Conservation (phyloP, 768 basidiomycete genomes). For the Macrolepiota fuliginosa region DNA sequence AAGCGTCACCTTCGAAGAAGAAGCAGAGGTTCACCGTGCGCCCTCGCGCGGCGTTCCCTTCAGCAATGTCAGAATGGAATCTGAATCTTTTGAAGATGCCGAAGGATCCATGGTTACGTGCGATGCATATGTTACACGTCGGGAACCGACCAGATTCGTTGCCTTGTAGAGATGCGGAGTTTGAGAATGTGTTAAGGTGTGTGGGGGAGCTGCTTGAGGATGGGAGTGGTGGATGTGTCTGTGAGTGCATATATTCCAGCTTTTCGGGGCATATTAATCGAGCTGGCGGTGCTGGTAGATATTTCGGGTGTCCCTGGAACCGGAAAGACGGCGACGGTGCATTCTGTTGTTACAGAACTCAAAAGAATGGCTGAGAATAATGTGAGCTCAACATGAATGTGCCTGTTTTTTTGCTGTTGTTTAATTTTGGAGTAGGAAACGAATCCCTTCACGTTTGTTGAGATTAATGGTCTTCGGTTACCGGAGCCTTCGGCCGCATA, state of each 20-base stretch:
- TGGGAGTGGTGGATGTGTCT: slow-evolving; percentile 93
- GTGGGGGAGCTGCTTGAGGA: slow-evolving; percentile 88
- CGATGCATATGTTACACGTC: slow-evolving; percentile 91
- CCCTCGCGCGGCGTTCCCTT: slow-evolving; percentile 19
- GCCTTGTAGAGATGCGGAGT: slow-evolving; percentile 89
- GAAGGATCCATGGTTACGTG: slow-evolving; percentile 78
- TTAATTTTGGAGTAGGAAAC: slow-evolving; percentile 60
- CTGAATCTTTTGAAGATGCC: slow-evolving; percentile 53
- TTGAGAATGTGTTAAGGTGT: slow-evolving; percentile 65
- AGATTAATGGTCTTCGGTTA: slow-evolving; percentile 94
- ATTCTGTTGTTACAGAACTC: slow-evolving; percentile 86
- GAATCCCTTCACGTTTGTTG: slow-evolving; percentile 93
- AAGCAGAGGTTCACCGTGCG: slow-evolving; percentile 22
- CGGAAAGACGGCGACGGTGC: slow-evolving; percentile 97
- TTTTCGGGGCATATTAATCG: slow-evolving; percentile 10
- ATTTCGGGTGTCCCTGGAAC: slow-evolving; percentile 99
- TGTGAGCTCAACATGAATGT: slow-evolving; percentile 39
- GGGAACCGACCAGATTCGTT: slow-evolving; percentile 87
- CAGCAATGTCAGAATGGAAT: slow-evolving; percentile 31
- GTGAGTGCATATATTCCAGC: slow-evolving; percentile 44
- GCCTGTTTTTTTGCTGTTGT: not conserved
- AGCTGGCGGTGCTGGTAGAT: slow-evolving; percentile 54
- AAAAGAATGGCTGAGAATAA: slow-evolving; percentile 84
- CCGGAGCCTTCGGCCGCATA: slow-evolving; percentile 94
- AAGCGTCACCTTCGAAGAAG: slow-evolving; percentile 27